phyloP scores from a whole-genome alignment of 176 grass and related monocot genomes.

The Carex parvula region DNA sequence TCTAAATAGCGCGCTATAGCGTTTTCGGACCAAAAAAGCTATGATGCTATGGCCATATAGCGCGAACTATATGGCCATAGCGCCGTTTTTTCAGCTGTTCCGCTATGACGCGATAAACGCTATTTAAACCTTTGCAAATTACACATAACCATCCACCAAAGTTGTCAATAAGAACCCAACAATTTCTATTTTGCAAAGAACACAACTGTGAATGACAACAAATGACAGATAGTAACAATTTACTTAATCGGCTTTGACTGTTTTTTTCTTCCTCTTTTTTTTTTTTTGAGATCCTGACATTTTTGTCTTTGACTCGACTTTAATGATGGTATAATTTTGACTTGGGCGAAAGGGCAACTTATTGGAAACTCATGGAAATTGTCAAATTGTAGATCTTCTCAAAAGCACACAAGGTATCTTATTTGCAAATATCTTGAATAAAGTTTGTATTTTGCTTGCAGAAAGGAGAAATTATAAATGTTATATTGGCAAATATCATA shows the following conservation, averaged over 20 bases:
- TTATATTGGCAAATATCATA: not conserved
- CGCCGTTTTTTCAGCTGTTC: no score
- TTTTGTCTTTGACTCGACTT: not conserved
- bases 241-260: not conserved
- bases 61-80: no score
- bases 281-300: not conserved
- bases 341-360: not conserved
- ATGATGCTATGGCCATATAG: no score
- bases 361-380: not conserved
- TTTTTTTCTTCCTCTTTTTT: not conserved
- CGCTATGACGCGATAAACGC: no score
- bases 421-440: not conserved
- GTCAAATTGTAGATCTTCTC: not conserved
- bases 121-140: not conserved
- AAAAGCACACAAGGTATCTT: not conserved
- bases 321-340: not conserved
- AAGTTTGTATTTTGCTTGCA: not conserved
- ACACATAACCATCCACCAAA: not conserved
- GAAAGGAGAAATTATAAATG: not conserved
- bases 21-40: no score
- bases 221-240: not conserved
- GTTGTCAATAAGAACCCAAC: not conserved
- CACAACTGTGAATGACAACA: not conserved
- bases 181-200: not conserved
- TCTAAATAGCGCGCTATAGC: no score